A percentile compares a stretch with the other conserved stretches of the same genome.
phyloP scores from a whole-genome alignment of 2,329 filamentous ascomycete genomes.

The Dissoconium aciculare region DNA sequence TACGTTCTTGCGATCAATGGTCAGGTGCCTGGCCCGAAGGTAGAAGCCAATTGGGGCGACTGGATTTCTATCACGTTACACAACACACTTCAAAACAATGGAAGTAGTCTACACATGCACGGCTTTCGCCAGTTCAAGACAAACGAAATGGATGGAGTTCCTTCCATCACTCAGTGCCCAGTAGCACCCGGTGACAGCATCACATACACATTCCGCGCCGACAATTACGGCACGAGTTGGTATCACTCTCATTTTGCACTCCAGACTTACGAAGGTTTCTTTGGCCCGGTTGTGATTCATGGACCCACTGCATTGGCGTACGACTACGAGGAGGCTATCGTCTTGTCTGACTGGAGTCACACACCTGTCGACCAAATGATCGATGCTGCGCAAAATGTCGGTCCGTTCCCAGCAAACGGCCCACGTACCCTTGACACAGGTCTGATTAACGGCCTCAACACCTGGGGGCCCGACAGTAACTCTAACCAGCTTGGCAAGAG shows the following conservation, averaged over 20 bases:
- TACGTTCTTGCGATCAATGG: slow-evolving; percentile 31
- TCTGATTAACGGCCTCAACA: slow-evolving; percentile 32
- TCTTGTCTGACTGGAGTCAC: slow-evolving; percentile 28
- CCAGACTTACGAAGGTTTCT: slow-evolving; percentile 27
- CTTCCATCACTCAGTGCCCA: slow-evolving; percentile 32
- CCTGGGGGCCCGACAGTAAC: slow-evolving; percentile 16
- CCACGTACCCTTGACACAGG: slow-evolving; percentile 28
- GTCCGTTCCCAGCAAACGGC: slow-evolving; percentile 11
- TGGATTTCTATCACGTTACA: slow-evolving; percentile 22
- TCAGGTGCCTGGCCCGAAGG: slow-evolving; percentile 32
- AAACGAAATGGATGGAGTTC: slow-evolving; percentile 36
- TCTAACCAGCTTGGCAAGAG: slow-evolving; percentile 4
- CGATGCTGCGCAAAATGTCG: slow-evolving; percentile 4
- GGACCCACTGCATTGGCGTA: slow-evolving; percentile 27
- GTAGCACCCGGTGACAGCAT: slow-evolving; percentile 21
- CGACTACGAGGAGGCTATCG: slow-evolving; percentile 25
- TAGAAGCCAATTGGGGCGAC: slow-evolving; percentile 31
- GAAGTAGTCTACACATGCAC: slow-evolving; percentile 38
- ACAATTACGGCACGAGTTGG: slow-evolving; percentile 27
- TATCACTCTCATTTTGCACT: slow-evolving; percentile 29
- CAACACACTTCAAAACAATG: slow-evolving; percentile 17
- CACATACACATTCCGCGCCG: slow-evolving; percentile 25
- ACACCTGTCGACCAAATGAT: slow-evolving; percentile 22
- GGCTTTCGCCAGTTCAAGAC: slow-evolving; percentile 35
- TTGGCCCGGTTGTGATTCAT: slow-evolving; percentile 28